phyloP scores from a whole-genome alignment of 192 early-diverging fungal genomes.

The Podila epicladia region DNA sequence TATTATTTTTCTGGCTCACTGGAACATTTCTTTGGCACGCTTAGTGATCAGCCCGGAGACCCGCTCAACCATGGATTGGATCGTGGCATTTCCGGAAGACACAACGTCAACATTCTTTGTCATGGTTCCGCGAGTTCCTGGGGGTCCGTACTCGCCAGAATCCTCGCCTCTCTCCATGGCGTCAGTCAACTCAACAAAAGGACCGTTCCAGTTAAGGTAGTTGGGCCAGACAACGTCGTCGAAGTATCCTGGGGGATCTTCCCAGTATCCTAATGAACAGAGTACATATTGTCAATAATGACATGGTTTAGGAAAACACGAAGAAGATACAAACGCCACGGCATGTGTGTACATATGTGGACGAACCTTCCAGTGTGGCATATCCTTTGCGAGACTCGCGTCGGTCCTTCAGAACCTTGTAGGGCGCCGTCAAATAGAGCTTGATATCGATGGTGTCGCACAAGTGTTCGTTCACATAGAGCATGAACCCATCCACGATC shows the following conservation, averaged over 20 bases:
- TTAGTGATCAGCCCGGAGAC: constrained; percentile 11
- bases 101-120: constrained; percentile 32
- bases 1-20: background rate
- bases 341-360: too few relatives aligned
- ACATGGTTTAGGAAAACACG: too few relatives aligned
- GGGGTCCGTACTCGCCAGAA: constrained; percentile 7
- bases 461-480: constrained; percentile 66
- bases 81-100: constrained; percentile 17
- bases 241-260: constrained; percentile 82
- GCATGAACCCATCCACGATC: constrained; percentile 85
- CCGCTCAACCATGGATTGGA: constrained; percentile 22
- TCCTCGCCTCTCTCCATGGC: constrained; percentile 25
- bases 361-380: constrained; percentile 76
- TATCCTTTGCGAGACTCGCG: constrained; percentile 75
- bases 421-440: constrained; percentile 68
- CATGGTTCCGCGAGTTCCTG: constrained; percentile 4
- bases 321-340: background rate
- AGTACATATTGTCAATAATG: background rate
- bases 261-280: constrained; percentile 63
- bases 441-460: constrained; percentile 57
- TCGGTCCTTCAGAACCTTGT: constrained; percentile 68
- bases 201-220: constrained; percentile 59
- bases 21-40: background rate
- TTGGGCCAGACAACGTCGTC: constrained; percentile 83
- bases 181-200: constrained; percentile 34